phyloP scores from a whole-genome alignment of 164 flowering plant species.

The Nymphaea colorata region DNA sequence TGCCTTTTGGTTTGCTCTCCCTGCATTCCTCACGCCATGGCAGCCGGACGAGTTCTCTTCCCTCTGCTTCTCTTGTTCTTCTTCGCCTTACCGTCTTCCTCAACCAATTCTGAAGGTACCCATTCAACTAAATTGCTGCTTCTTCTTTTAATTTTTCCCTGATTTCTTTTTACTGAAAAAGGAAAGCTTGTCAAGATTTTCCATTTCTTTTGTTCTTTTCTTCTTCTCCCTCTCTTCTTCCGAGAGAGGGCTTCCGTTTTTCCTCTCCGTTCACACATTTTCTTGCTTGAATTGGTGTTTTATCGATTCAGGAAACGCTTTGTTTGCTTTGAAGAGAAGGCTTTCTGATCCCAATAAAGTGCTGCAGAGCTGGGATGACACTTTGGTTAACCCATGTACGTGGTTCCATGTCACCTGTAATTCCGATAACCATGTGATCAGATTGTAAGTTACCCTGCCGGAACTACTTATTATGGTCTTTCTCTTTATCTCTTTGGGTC shows the following conservation, averaged over 20 bases:
- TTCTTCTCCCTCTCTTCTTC: constrained; percentile 3
- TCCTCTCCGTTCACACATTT: not conserved
- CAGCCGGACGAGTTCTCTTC: constrained; percentile 1
- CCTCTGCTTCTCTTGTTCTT: constrained; percentile 19
- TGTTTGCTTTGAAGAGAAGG: constrained; percentile 47
- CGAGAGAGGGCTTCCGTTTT: not conserved
- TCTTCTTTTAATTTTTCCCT: not conserved
- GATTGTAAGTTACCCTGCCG: constrained; percentile 47
- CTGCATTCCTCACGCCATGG: not conserved
- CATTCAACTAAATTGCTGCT: not conserved
- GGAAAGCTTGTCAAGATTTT: too few relatives aligned
- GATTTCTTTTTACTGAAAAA: not conserved
- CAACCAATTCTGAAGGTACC: constrained; percentile 61
- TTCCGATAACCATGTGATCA: constrained; percentile 49
- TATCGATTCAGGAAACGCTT: constrained; percentile 49
- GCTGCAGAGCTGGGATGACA: constrained; percentile 87
- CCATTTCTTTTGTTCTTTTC: not conserved
- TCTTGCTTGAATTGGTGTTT: not conserved
- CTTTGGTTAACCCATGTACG: constrained; percentile 86
- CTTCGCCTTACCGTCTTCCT: constrained; percentile 18
- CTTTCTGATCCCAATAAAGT: constrained; percentile 66
- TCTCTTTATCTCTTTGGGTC: not conserved
- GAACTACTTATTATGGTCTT: not conserved
- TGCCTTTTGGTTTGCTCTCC: not conserved
- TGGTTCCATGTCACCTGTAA: constrained; percentile 92